Evolutionary conservation across 2,329 filamentous ascomycete species (phyloP).

Genomic region (Ascochyta pisi): DNA sequence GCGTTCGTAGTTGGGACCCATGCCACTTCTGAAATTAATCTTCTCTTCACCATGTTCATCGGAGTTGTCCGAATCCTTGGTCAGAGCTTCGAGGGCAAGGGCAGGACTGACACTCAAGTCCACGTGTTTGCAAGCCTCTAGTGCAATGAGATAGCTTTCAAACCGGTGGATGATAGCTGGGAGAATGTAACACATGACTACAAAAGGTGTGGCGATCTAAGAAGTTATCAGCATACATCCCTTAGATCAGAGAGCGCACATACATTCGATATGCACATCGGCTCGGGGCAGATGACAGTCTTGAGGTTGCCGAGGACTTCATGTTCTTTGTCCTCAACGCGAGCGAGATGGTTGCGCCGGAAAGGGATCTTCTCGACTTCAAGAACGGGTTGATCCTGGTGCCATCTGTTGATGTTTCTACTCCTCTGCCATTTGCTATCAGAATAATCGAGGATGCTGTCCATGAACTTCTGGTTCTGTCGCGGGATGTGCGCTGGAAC

Average conservation of each 20-base stretch:
- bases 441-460: conserved; percentile 81
- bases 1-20: conserved; percentile 94
- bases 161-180: conserved; percentile 85
- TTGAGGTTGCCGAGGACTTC: conserved; percentile 57
- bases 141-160: conserved; percentile 79
- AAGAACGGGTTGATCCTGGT: conserved; percentile 79
- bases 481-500: conserved; percentile 64
- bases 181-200: conserved; percentile 75
- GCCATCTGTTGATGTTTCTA: conserved; percentile 57
- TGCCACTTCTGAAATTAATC: conserved; percentile 78
- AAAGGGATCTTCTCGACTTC: conserved; percentile 75
- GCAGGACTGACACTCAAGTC: conserved; percentile 69
- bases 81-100: conserved; percentile 85
- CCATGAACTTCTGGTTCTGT: conserved; percentile 40
- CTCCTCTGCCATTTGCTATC: conserved; percentile 75
- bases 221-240: conserved; percentile 22
- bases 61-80: conserved; percentile 87
- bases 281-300: conserved; percentile 78
- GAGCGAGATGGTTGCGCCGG: conserved; percentile 82
- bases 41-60: conserved; percentile 73
- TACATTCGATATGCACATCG: conserved; percentile 77
- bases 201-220: conserved; percentile 73
- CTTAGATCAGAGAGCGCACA: conserved; percentile 45
- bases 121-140: conserved; percentile 74
- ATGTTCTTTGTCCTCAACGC: conserved; percentile 60